A percentile compares a stretch with the other conserved stretches of the same genome.
phyloP scores from a whole-genome alignment of 306 rosid genomes.

The Parietaria judaica region DNA sequence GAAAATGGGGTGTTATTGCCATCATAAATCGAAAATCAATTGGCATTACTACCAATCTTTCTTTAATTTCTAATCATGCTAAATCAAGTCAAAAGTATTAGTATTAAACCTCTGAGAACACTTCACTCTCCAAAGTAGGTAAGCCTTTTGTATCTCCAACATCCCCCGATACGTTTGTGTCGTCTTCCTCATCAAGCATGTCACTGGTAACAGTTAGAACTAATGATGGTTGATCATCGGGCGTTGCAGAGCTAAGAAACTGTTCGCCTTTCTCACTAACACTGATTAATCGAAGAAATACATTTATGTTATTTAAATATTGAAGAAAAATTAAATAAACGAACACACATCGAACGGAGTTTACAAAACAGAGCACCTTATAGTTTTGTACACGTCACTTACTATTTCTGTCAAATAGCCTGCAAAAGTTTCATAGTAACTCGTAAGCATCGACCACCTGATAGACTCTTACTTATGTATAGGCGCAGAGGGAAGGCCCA shows the following conservation, averaged over 20 bases:
- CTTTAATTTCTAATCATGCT: not conserved
- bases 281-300: slow-evolving; percentile 40
- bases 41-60: no score
- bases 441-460: slow-evolving; percentile 12
- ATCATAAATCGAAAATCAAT: no score
- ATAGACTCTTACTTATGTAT: no score
- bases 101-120: slow-evolving; percentile 65
- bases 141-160: slow-evolving; percentile 40
- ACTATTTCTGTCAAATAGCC: slow-evolving; percentile 66
- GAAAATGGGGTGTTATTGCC: no score
- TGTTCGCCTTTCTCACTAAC: slow-evolving; percentile 52
- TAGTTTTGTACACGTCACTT: slow-evolving; percentile 38
- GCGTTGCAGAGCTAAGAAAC: slow-evolving; percentile 62
- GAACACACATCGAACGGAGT: slow-evolving; percentile 1
- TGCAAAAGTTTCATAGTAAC: slow-evolving; percentile 30
- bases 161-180: slow-evolving; percentile 21
- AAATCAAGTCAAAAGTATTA: not conserved
- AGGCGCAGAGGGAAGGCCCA: no score
- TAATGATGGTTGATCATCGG: slow-evolving; percentile 68
- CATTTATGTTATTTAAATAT: not conserved
- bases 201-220: slow-evolving; percentile 60
- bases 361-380: slow-evolving; percentile 42
- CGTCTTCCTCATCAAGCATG: slow-evolving; percentile 54
- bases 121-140: slow-evolving; percentile 42
- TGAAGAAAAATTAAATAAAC: slow-evolving; percentile 1